Evolutionary conservation across 148 eudicot genomes (phyloP).

Genomic region (Rhododendron williamsianum): DNA sequence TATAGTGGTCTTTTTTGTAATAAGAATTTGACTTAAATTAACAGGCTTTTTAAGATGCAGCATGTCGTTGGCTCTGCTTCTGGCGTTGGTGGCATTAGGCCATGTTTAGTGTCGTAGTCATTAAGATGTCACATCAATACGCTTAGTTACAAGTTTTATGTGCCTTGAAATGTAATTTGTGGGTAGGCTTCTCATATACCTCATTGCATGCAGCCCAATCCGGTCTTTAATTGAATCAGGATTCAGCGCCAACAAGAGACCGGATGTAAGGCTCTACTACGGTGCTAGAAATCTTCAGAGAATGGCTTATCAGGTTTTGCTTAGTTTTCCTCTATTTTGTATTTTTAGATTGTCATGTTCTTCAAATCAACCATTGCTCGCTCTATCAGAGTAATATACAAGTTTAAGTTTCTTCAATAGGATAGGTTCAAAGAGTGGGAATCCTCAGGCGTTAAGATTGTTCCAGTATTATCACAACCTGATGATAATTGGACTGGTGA

Average conservation of each 20-base stretch:
- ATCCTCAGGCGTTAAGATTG: conserved; percentile 69
- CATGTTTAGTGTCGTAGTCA: neutral
- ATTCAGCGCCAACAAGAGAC: conserved; percentile 64
- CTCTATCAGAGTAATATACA: conserved; percentile 9
- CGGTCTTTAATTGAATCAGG: conserved; percentile 91
- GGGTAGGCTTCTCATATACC: neutral
- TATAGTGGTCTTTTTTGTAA: neutral
- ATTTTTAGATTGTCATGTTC: neutral
- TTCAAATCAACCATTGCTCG: neutral
- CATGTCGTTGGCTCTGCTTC: neutral
- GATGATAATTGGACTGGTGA: conserved; percentile 76
- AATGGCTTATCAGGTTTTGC: conserved; percentile 90
- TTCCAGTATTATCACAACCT: conserved; percentile 86
- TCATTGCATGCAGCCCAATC: conserved; percentile 64
- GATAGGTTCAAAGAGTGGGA: conserved; percentile 88
- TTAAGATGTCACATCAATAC: neutral
- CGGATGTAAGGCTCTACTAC: conserved; percentile 90
- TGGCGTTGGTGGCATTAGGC: neutral
- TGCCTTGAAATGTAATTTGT: neutral
- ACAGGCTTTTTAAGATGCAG: neutral
- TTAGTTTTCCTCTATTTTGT: neutral
- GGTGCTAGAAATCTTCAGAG: conserved; percentile 88
- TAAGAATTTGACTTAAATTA: neutral
- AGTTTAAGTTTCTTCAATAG: conserved; percentile 30
- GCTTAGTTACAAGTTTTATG: neutral